These are phyloP conservation scores for Malassezia psittaci DNA, from an alignment of 1,284 basidiomycete genomes.

Conservation along the genomic window DNA sequence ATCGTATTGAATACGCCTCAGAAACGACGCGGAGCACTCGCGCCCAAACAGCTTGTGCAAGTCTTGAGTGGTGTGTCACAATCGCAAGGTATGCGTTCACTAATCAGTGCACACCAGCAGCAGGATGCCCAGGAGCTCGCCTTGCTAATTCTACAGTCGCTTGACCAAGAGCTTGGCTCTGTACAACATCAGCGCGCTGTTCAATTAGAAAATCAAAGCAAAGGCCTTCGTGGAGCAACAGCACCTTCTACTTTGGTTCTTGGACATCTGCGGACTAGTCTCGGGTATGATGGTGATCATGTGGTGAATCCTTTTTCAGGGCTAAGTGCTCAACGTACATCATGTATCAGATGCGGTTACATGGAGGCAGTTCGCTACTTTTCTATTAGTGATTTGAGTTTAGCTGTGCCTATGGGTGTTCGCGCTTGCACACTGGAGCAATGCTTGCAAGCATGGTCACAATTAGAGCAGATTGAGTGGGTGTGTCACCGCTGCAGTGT, in stretches of 20 bases:
- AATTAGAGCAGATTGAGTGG: constrained; percentile 44
- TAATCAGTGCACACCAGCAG: constrained; percentile 42
- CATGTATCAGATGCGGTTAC: constrained; percentile 41
- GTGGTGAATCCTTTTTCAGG: constrained; percentile 23
- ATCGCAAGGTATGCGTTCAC: constrained; percentile 28
- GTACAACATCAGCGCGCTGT: constrained; percentile 20
- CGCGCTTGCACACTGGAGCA: constrained; percentile 30
- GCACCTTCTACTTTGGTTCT: constrained; percentile 16
- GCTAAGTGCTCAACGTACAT: constrained; percentile 31
- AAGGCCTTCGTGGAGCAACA: constrained; percentile 24
- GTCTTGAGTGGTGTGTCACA: constrained; percentile 27
- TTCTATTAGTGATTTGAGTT: constrained; percentile 31
- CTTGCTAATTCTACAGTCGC: constrained; percentile 34
- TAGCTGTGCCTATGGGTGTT: constrained; percentile 27
- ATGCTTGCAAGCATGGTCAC: constrained; percentile 32
- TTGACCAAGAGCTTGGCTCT: constrained; percentile 30
- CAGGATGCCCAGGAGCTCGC: constrained; percentile 47
- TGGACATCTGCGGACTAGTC: constrained; percentile 2
- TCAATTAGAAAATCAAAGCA: constrained; percentile 11
- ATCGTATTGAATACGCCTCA: constrained; percentile 25
- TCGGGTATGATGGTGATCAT: constrained; percentile 8
- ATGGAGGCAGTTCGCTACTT: constrained; percentile 40
- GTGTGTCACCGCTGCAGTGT: constrained; percentile 42
- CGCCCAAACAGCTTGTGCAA: constrained; percentile 24
- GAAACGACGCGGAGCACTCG: constrained; percentile 10